Conservation (phyloP, 257 asterid genomes). For the Penstemon barbatus region DNA sequence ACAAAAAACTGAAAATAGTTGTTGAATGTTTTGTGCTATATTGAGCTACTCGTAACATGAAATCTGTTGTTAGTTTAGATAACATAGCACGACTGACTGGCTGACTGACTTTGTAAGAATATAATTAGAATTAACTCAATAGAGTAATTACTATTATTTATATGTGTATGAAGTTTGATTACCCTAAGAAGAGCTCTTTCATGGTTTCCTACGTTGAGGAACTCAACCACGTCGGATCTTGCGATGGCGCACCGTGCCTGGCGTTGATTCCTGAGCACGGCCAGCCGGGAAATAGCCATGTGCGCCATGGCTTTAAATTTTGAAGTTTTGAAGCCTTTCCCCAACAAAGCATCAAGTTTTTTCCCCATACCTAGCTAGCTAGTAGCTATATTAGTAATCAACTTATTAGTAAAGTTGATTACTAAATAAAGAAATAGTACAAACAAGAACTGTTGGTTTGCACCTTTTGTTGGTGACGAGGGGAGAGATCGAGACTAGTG, state of each 20-base stretch:
- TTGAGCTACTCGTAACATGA: too few relatives aligned
- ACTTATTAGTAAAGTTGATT: neutral
- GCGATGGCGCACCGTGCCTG: conserved; percentile 65
- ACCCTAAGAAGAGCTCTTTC: conserved; percentile 93
- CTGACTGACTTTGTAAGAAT: too few relatives aligned
- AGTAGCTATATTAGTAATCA: neutral
- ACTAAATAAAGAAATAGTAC: conserved; percentile 20
- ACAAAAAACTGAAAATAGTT: too few relatives aligned
- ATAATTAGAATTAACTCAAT: too few relatives aligned
- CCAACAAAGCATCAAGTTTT: conserved; percentile 64
- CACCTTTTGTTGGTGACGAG: conserved; percentile 60
- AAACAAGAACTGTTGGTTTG: conserved; percentile 45
- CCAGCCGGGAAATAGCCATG: conserved; percentile 61
- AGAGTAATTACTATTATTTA: too few relatives aligned
- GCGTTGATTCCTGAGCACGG: conserved; percentile 73
- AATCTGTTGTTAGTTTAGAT: too few relatives aligned
- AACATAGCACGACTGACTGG: too few relatives aligned
- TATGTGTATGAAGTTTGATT: neutral
- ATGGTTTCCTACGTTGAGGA: conserved; percentile 52
- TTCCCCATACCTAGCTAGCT: conserved; percentile 51
- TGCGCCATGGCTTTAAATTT: conserved; percentile 53
- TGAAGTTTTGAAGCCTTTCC: conserved; percentile 43
- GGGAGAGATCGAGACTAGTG: neutral
- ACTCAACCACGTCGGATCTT: conserved; percentile 63
- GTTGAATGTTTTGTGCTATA: too few relatives aligned